A percentile compares a stretch with the other conserved stretches of the same genome.
phyloP scores from a whole-genome alignment of 202 grass and related monocot species.

The Digitaria exilis region DNA sequence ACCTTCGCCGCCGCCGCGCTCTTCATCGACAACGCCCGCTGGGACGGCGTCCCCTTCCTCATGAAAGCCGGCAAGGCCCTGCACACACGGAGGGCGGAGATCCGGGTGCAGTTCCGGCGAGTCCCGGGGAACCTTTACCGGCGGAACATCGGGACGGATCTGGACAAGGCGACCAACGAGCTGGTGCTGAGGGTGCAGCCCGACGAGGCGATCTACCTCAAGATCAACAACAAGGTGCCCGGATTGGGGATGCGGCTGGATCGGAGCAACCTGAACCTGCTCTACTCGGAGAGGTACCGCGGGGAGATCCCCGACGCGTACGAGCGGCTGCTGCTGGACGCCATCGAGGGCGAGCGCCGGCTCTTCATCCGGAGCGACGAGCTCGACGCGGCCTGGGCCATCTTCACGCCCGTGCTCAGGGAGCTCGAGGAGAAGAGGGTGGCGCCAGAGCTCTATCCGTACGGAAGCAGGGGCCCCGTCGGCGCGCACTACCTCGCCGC shows the following conservation, averaged over 20 bases:
- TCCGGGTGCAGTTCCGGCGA: conserved; percentile 90
- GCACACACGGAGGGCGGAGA: conserved; percentile 68
- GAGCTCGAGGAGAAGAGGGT: conserved; percentile 68
- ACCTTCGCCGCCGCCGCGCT: conserved; percentile 89
- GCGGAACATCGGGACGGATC: conserved; percentile 48
- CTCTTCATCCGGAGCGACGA: conserved; percentile 98
- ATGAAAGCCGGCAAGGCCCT: conserved; percentile 98
- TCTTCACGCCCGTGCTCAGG: conserved; percentile 83
- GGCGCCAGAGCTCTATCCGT: conserved; percentile 88
- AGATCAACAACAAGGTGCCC: conserved; percentile 91
- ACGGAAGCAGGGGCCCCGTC: conserved; percentile 85
- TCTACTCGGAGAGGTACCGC: conserved; percentile 66
- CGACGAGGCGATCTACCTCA: conserved; percentile 95
- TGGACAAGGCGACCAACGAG: conserved; percentile 84
- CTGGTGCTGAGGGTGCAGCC: conserved; percentile 91
- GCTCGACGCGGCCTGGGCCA: conserved; percentile 85
- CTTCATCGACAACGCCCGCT: conserved; percentile 96
- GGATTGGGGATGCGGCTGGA: conserved; percentile 88
- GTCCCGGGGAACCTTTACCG: conserved; percentile 91
- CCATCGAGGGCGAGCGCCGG: conserved; percentile 76
- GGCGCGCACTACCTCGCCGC: conserved; percentile 92
- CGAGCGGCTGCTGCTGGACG: conserved; percentile 85
- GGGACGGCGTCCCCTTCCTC: conserved; percentile 93
- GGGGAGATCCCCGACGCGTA: conserved; percentile 92
- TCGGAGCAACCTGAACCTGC: conserved; percentile 83